Evolutionary conservation across 2,329 filamentous ascomycete species (phyloP).

Genomic region (Sarocladiaceae sp.): DNA sequence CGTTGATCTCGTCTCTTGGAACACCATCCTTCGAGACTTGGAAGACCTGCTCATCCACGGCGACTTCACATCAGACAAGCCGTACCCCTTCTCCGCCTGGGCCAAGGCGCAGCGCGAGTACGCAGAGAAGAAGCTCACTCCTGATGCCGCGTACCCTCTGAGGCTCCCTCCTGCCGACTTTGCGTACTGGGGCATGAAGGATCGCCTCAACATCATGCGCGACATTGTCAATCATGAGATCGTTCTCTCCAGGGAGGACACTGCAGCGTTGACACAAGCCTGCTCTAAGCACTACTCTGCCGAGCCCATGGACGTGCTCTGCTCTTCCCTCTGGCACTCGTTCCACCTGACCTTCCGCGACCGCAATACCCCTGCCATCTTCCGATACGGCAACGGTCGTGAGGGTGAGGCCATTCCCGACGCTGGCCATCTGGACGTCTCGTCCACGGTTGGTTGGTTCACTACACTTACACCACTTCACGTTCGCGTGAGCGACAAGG

Average conservation of each 20-base stretch:
- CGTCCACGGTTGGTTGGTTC: constrained; percentile 39
- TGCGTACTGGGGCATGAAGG: constrained; percentile 17
- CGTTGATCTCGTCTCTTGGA: constrained; percentile 40
- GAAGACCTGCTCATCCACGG: constrained; percentile 28
- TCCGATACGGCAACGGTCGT: constrained; percentile 35
- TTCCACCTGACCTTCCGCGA: constrained; percentile 28
- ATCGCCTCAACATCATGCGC: too few relatives aligned
- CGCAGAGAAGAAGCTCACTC: not conserved
- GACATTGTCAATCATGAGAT: too few relatives aligned
- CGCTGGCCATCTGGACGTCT: too few relatives aligned
- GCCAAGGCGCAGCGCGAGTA: constrained; percentile 27
- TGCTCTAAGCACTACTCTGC: constrained; percentile 24
- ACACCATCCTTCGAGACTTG: constrained; percentile 35
- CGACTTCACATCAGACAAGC: constrained; percentile 11
- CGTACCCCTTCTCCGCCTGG: constrained; percentile 33
- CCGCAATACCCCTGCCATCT: constrained; percentile 27
- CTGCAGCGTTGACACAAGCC: too few relatives aligned
- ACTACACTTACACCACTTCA: constrained; percentile 32
- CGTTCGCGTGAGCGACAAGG: constrained; percentile 14
- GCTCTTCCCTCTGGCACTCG: constrained; percentile 26
- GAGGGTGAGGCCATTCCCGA: constrained; percentile 27
- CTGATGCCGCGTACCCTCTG: constrained; percentile 7
- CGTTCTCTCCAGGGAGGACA: too few relatives aligned
- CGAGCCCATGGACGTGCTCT: constrained; percentile 31
- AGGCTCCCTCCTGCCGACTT: constrained; percentile 9